Evolutionary conservation across 345 rosid species (phyloP).

Genomic region (Populus pruinosa): DNA sequence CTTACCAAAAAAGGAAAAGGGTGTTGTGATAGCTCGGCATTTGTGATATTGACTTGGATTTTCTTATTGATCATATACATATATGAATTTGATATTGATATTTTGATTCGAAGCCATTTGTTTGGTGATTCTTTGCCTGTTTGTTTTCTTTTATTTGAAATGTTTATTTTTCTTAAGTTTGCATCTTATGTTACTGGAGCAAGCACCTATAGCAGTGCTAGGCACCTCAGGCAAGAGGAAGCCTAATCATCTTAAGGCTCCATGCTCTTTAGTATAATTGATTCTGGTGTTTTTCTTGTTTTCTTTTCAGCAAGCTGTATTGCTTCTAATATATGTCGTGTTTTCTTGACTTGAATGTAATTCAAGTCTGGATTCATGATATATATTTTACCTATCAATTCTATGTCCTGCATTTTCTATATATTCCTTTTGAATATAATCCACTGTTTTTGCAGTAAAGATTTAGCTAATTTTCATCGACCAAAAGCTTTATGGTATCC

Average conservation of each 20-base stretch:
- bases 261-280: background rate
- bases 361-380: background rate
- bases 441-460: constrained; percentile 60
- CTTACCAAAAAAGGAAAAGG: background rate
- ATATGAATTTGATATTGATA: background rate
- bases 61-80: background rate
- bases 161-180: background rate
- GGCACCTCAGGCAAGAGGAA: background rate
- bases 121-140: background rate
- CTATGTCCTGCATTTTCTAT: background rate
- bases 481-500: constrained; percentile 97
- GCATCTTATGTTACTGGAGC: background rate
- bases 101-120: background rate
- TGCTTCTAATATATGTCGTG: background rate
- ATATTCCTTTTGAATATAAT: constrained; percentile 2
- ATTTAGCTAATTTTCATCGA: constrained; percentile 89
- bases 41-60: background rate
- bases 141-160: background rate
- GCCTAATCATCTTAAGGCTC: background rate
- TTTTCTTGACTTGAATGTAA: constrained; percentile 3
- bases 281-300: background rate
- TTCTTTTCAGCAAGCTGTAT: background rate
- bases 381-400: background rate
- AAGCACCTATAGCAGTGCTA: background rate
- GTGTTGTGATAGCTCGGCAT: background rate